Conservation (phyloP, 2,329 filamentous ascomycete species). For the Trichoderma sp. region DNA sequence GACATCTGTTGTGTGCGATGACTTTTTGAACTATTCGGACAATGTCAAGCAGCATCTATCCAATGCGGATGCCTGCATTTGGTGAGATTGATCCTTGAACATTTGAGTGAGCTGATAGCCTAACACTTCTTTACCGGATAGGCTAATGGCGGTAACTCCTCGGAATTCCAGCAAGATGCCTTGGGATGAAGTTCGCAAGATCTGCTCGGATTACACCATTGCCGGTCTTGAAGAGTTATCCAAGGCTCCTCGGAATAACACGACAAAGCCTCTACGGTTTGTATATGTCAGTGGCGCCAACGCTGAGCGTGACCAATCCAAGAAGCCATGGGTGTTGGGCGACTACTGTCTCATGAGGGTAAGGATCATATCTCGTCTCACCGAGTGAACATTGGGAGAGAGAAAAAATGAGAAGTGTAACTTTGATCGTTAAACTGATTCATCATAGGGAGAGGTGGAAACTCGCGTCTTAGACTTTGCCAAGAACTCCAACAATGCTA, state of each 20-base stretch:
- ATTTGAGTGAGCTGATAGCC: neutral
- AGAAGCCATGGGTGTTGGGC: slow-evolving; percentile 37
- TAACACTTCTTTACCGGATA: neutral
- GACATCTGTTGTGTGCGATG: slow-evolving; percentile 37
- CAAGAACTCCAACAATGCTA: neutral
- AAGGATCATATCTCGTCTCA: neutral
- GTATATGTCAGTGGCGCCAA: slow-evolving; percentile 48
- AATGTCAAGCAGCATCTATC: slow-evolving; percentile 38
- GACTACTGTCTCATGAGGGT: slow-evolving; percentile 13
- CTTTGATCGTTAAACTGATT: neutral
- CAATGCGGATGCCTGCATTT: slow-evolving; percentile 43
- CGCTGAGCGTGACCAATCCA: slow-evolving; percentile 43
- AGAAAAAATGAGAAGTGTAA: neutral
- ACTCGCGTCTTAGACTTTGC: slow-evolving; percentile 7
- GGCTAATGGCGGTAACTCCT: slow-evolving; percentile 45
- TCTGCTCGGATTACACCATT: slow-evolving; percentile 39
- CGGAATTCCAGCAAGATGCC: slow-evolving; percentile 30
- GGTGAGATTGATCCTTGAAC: slow-evolving; percentile 27
- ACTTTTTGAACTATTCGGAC: slow-evolving; percentile 42
- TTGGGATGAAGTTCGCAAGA: slow-evolving; percentile 37
- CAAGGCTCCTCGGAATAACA: slow-evolving; percentile 24
- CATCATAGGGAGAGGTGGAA: slow-evolving; percentile 15
- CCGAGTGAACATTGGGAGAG: neutral
- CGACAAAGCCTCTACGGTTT: slow-evolving; percentile 42
- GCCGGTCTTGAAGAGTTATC: slow-evolving; percentile 36